Evolutionary conservation across 192 early-diverging fungal genomes (phyloP).

Genomic region (Phlyctochytrium bullatum): DNA sequence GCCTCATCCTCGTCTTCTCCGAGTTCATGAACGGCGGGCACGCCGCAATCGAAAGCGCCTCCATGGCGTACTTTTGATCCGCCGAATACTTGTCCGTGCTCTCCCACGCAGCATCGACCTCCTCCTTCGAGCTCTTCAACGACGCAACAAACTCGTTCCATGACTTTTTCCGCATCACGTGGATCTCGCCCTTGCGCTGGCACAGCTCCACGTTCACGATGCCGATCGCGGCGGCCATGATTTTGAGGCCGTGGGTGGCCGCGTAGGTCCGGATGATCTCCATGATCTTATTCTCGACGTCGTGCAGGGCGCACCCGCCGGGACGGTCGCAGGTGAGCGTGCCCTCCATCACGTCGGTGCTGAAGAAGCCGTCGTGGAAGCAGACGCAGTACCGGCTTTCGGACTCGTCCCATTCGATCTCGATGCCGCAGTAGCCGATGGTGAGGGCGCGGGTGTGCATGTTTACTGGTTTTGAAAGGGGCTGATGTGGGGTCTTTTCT

Average conservation of each 20-base stretch:
- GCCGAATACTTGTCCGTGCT: no score
- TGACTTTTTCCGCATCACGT: background rate
- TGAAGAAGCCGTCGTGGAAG: background rate
- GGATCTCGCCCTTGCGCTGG: constrained; percentile 24
- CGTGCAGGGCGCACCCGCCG: background rate
- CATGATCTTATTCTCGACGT: constrained; percentile 51
- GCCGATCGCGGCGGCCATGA: constrained; percentile 65
- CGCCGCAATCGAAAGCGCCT: no score
- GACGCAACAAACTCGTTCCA: background rate
- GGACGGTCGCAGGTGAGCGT: background rate
- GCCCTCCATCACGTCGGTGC: background rate
- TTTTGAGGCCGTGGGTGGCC: constrained; percentile 59
- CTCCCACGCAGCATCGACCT: no score
- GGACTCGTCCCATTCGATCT: background rate
- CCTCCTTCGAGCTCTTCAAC: background rate
- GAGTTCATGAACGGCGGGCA: background rate
- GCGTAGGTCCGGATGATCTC: constrained; percentile 53
- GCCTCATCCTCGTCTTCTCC: background rate
- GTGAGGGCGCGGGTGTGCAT: no score
- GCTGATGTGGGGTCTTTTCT: no score
- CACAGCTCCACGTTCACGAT: constrained; percentile 29
- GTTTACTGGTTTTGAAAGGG: no score
- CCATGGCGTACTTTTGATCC: no score
- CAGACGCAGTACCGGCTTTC: background rate
- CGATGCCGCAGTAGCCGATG: background rate